These are phyloP conservation scores for Apophysomyces sp. DNA, from an alignment of 371 early-diverging fungal genomes.

Conservation along the genomic window DNA sequence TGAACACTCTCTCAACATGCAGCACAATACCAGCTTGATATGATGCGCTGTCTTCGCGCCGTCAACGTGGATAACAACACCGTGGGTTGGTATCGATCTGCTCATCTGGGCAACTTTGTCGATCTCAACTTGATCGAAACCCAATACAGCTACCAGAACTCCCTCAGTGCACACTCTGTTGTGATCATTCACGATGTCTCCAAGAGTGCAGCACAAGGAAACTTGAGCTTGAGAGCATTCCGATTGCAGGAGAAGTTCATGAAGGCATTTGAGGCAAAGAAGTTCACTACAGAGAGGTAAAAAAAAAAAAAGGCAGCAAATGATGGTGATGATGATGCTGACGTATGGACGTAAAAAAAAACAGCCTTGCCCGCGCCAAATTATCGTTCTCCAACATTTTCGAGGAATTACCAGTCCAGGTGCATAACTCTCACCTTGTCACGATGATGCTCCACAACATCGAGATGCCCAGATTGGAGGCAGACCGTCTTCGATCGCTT, in stretches of 20 bases:
- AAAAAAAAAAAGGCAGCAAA: slow-evolving; percentile 1
- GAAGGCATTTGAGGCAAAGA: slow-evolving; percentile 79
- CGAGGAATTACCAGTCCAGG: slow-evolving; percentile 85
- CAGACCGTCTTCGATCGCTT: slow-evolving; percentile 43
- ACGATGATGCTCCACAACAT: slow-evolving; percentile 82
- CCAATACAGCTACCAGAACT: slow-evolving; percentile 87
- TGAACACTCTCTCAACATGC: slow-evolving; percentile 13
- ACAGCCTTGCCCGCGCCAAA: slow-evolving; percentile 69
- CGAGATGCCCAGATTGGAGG: slow-evolving; percentile 54
- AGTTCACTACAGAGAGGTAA: slow-evolving; percentile 83
- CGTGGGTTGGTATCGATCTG: slow-evolving; percentile 97
- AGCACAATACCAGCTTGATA: slow-evolving; percentile 90
- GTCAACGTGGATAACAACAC: slow-evolving; percentile 95
- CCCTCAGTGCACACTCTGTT: slow-evolving; percentile 80
- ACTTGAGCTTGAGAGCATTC: slow-evolving; percentile 85
- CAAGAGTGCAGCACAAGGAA: slow-evolving; percentile 79
- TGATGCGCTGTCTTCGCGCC: slow-evolving; percentile 90
- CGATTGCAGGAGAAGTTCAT: slow-evolving; percentile 85
- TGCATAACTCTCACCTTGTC: slow-evolving; percentile 83
- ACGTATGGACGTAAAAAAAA: background rate
- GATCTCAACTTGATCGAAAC: slow-evolving; percentile 89
- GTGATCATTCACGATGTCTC: slow-evolving; percentile 92
- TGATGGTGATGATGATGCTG: background rate
- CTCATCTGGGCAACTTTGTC: slow-evolving; percentile 87
- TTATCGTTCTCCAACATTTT: slow-evolving; percentile 85